Base-by-base conservation (phyloP, 768 basidiomycete species). In the Leccinum disarticulatum region DNA sequence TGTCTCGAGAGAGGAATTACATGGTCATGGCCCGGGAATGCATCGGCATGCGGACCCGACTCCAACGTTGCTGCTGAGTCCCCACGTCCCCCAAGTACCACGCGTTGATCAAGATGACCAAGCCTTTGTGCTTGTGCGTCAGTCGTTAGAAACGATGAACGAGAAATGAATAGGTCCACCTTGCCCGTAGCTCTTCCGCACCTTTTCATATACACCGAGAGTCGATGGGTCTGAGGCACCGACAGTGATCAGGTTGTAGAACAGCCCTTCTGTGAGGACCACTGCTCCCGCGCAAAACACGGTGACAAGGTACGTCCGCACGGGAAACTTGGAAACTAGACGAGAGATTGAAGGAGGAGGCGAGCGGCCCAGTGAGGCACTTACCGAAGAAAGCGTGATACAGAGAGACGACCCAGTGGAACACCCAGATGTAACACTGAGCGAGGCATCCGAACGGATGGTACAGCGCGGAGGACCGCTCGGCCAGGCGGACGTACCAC, bases 371-470 rank as follows among this genome's bases (percentile, higher is more conserved):
- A 0, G 30, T 6, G 27, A 1, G 30, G 25, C 27, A 50, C 68
- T 3, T 27, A 69, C 68, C 58, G 28, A 70, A 71, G 56, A 58
- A 54, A 28, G 67, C 69, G 15, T 61, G 54, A 54, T 71, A 70
- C 0, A 63, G 28, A 0, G 61, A 58, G 41, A 66, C 49, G 4
- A 59, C 55, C 67, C 64, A 71, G 28, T 70, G 69, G 28, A 70
- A 59, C 9, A 66, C 67, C 69, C 69, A 70, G 17, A 65, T 36
- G 25, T 54, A 64, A 33, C 67, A 70, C 43, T 71, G 70, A 0
- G 60, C n/a, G 10, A 69, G 61, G 52, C 69, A 70, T 33, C 69
- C 69, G 0, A 67, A 19, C 0, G 69, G 67, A 56, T 71, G 69
- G 15, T 71, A 67, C 35, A 69, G 14, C 6, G 65, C 35, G 17